phyloP scores from a whole-genome alignment of 768 basidiomycete genomes.

The Amanita muscaria region DNA sequence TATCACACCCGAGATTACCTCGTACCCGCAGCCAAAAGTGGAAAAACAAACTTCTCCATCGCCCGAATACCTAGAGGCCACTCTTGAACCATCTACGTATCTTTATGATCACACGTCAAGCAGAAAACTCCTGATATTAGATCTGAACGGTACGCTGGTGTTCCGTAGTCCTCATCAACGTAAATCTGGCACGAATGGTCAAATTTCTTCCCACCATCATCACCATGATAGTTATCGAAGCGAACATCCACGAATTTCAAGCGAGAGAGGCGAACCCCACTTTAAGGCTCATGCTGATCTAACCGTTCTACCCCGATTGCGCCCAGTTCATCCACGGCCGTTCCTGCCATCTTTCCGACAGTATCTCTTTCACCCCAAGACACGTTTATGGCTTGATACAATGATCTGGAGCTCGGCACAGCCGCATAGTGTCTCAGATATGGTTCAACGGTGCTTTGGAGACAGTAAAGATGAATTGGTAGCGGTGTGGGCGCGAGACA shows the following conservation, averaged over 20 bases:
- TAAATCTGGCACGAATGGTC: no score
- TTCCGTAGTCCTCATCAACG: conserved; percentile 40
- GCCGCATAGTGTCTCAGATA: conserved; percentile 66
- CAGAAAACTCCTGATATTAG: conserved; percentile 65
- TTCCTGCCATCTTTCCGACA: conserved; percentile 53
- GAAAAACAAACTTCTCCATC: conserved; percentile 1
- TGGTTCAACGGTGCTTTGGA: conserved; percentile 60
- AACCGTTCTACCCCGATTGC: conserved; percentile 19
- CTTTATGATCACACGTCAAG: conserved; percentile 18
- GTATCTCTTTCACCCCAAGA: conserved; percentile 55
- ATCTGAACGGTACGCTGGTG: conserved; percentile 70
- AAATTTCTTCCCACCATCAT: no score
- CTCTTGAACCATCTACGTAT: conserved; percentile 20
- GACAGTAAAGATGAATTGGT: conserved; percentile 31
- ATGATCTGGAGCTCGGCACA: conserved; percentile 91
- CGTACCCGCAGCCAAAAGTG: not conserved
- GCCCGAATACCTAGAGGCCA: conserved; percentile 23
- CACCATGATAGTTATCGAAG: no score
- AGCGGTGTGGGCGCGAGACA: conserved; percentile 76
- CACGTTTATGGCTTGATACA: conserved; percentile 63
- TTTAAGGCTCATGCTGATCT: conserved; percentile 19
- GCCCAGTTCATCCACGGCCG: conserved; percentile 48
- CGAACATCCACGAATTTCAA: no score
- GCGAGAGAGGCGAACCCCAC: not conserved
- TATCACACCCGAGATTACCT: not conserved